A percentile compares a stretch with the other conserved stretches of the same genome.
Evolutionary conservation across 2,329 filamentous ascomycete species (phyloP).

Genomic region (Ophiocordyceps camponoti-saundersi): DNA sequence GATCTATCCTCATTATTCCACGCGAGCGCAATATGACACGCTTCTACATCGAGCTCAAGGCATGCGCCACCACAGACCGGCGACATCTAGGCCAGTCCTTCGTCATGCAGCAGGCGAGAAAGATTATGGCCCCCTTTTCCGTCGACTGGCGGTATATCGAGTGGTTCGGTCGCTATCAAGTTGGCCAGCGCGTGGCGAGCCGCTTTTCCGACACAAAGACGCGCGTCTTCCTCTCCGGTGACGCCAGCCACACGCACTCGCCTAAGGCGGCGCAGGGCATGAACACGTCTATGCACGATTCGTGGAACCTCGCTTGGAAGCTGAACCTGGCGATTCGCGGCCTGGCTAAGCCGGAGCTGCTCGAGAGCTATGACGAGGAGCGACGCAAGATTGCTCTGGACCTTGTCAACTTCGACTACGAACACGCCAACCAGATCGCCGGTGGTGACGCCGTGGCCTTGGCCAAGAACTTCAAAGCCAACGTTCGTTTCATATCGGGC

Average conservation of each 20-base stretch:
- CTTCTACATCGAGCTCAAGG: constrained; percentile 40
- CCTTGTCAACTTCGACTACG: constrained; percentile 40
- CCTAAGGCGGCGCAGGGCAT: constrained; percentile 55
- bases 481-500: constrained; percentile 58
- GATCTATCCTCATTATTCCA: constrained; percentile 58
- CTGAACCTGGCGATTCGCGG: constrained; percentile 36
- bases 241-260: constrained; percentile 56
- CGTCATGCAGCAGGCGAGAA: constrained; percentile 49
- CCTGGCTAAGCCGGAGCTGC: constrained; percentile 33
- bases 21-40: constrained; percentile 58
- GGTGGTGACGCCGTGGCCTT: constrained; percentile 45
- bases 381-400: constrained; percentile 43
- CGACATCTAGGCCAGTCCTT: constrained; percentile 39
- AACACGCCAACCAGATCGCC: constrained; percentile 39
- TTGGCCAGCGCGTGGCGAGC: constrained; percentile 54
- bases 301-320: constrained; percentile 42
- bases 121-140: constrained; percentile 40
- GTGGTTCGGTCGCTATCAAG: constrained; percentile 60
- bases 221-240: constrained; percentile 52
- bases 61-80: constrained; percentile 21
- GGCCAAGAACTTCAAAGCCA: constrained; percentile 51
- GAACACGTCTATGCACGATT: constrained; percentile 46
- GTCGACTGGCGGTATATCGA: constrained; percentile 42
- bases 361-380: constrained; percentile 46
- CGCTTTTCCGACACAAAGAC: constrained; percentile 45